Conservation (phyloP, 768 basidiomycete species). For the Rossbeevera mucosa region DNA sequence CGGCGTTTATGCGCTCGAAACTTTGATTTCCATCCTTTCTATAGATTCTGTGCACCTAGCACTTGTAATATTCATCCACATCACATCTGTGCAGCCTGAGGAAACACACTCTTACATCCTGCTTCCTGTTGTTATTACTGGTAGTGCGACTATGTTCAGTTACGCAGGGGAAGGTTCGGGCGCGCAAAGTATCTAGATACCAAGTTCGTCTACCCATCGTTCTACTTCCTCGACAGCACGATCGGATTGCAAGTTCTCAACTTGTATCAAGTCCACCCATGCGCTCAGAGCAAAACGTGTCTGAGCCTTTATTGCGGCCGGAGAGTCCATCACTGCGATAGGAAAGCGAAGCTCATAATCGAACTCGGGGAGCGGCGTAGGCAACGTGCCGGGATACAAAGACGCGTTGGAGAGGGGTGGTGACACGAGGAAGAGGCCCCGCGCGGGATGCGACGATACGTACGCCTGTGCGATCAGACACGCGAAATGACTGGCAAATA, state of each 20-base stretch:
- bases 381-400: conserved; percentile 29
- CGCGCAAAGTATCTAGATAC: conserved; percentile 34
- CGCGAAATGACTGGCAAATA: conserved; percentile 45
- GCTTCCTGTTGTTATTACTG: not conserved
- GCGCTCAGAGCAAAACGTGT: conserved; percentile 40
- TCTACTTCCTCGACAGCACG: conserved; percentile 41
- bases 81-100: not conserved
- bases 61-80: not conserved
- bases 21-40: not conserved
- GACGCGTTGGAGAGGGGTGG: conserved; percentile 44
- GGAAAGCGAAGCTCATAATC: conserved; percentile 61
- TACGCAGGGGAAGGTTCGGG: no score
- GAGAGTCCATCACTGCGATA: conserved; percentile 45
- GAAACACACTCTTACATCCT: not conserved
- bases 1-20: not conserved
- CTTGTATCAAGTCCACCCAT: conserved; percentile 37
- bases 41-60: conserved; percentile 7
- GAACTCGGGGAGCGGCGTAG: conserved; percentile 45
- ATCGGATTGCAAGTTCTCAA: conserved; percentile 34
- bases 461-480: conserved; percentile 63
- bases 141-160: not conserved
- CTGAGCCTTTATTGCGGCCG: conserved; percentile 28
- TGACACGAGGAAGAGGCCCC: conserved; percentile 57
- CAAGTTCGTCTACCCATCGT: conserved; percentile 53
- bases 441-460: conserved; percentile 62